A percentile compares a stretch with the other conserved stretches of the same genome.
Conservation (phyloP, 2,329 filamentous ascomycete genomes). For the Remersonia thermophila region DNA sequence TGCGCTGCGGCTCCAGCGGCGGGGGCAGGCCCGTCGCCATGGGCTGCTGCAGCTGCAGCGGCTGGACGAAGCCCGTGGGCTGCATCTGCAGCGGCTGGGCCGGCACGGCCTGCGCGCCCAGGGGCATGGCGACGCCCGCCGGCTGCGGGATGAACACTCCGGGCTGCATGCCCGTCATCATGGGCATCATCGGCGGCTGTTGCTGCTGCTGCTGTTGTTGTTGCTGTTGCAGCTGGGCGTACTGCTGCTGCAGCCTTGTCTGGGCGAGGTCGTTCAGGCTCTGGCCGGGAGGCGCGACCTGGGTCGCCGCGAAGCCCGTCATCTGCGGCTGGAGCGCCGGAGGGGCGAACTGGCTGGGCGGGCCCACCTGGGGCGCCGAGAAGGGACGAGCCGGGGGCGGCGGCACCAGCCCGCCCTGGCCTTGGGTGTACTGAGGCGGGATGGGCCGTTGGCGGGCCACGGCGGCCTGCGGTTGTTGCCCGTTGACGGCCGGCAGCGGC, state of each 20-base stretch:
- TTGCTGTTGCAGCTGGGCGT: conserved; percentile 29
- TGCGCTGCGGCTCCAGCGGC: conserved; percentile 47
- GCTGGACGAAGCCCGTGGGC: conserved; percentile 44
- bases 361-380: conserved; percentile 75
- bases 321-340: conserved; percentile 73
- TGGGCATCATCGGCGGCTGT: conserved; percentile 24
- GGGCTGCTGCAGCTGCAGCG: conserved; percentile 35
- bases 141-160: conserved; percentile 7
- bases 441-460: conserved; percentile 56
- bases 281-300: conserved; percentile 61
- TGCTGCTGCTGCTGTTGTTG: conserved; percentile 29
- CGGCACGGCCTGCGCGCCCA: conserved; percentile 11
- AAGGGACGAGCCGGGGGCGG: conserved; percentile 68
- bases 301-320: conserved; percentile 48
- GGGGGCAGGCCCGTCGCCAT: conserved; percentile 38
- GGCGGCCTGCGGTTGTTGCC: conserved; percentile 22
- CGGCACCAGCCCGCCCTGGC: conserved; percentile 52
- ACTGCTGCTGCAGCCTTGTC: conserved; percentile 51
- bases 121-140: conserved; percentile 6
- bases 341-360: conserved; percentile 59
- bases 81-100: conserved; percentile 39
- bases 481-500: conserved; percentile 29
- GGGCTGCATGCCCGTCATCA: conserved; percentile 28
- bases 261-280: conserved; percentile 63
- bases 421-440: conserved; percentile 50